Evolutionary conservation across 2,329 filamentous ascomycete species (phyloP).

Genomic region (Fusarium sp.): DNA sequence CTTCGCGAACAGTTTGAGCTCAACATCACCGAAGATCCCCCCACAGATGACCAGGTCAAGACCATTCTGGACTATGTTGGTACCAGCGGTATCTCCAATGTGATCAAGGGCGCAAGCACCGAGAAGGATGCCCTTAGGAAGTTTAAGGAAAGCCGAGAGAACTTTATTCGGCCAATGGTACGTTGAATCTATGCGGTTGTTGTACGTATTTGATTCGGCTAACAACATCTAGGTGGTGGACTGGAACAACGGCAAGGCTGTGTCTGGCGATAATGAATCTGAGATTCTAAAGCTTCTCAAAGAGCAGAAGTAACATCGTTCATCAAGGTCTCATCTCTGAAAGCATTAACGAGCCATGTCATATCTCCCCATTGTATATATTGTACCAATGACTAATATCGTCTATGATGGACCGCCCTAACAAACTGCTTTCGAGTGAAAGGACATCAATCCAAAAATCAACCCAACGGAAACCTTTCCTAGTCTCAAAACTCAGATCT

Average conservation of each 20-base stretch:
- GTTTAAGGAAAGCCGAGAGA: slow-evolving; percentile 76
- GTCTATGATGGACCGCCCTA: slow-evolving; percentile 19
- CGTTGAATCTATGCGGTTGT: slow-evolving; percentile 48
- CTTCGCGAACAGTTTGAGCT: slow-evolving; percentile 82
- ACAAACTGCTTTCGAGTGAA: slow-evolving; percentile 7
- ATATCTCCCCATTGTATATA: slow-evolving; percentile 33
- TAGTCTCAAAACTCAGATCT: too few species aligned
- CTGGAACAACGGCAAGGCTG: slow-evolving; percentile 90
- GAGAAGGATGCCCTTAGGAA: slow-evolving; percentile 83
- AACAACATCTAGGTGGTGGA: slow-evolving; percentile 73
- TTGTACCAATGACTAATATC: slow-evolving; percentile 2
- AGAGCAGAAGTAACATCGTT: slow-evolving; percentile 58
- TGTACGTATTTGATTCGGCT: slow-evolving; percentile 4
- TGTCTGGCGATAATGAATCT: slow-evolving; percentile 84
- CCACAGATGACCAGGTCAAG: slow-evolving; percentile 84
- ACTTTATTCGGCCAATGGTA: slow-evolving; percentile 83
- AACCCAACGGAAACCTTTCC: not conserved
- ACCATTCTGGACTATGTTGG: slow-evolving; percentile 89
- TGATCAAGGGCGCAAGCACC: slow-evolving; percentile 80
- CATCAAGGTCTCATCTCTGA: slow-evolving; percentile 6
- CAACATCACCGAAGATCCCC: slow-evolving; percentile 82
- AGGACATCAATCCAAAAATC: not conserved
- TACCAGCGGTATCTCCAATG: slow-evolving; percentile 64
- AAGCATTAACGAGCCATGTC: slow-evolving; percentile 32
- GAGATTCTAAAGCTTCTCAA: slow-evolving; percentile 87